Evolutionary conservation across 805 yeast species (phyloP), one percentile per base, ranked within the genome.

Genomic region (Hanseniaspora clermontiae): DNA sequence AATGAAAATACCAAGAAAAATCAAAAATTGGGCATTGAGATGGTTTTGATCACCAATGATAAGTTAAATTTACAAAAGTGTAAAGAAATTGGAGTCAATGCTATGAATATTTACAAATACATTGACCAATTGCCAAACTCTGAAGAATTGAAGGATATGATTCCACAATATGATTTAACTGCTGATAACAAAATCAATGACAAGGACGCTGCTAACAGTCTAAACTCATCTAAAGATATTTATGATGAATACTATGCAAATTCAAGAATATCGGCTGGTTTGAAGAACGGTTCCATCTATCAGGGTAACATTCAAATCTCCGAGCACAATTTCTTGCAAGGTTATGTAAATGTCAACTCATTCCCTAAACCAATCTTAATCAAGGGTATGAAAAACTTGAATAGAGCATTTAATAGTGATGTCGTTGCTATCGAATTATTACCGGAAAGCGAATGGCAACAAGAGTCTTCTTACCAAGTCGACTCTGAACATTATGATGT

Each of bases 321-420:
- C 5, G 82, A 89, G 19, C 93, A 88, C 68, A 93, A 93, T 67
- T 83, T 85, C 64, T 74, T 90, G 58, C 96, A 93, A 71, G 98
- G 95, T 51, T 77, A 85, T 0, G 83, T 93, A 2, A 77, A 80
- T 51, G 78, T 85, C 5, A 73, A 83, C 1, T 79, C 84, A 0
- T 83, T 87, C 64, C 82, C 87, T 45, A 84, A 83, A 66, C 97
- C 97, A 1, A 74, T 93, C 34, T 72, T 91, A 43, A 74, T 93
- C 40, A 70, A 85, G 12, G 99, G 98, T 0, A 77, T 90, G 49
- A 87, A 86, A 64, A 82, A 83, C 66, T 70, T 93, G 62, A 93
- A 93, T 68, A 81, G 99, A 69, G 85, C 91, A 0, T 91, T 91
- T 72, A 87, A 87, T 63, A 90, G 96, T 31, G 99, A 93, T 65